These are phyloP conservation scores for Microcos paniculata DNA, from an alignment of 345 rosid genomes.

Conservation along the genomic window DNA sequence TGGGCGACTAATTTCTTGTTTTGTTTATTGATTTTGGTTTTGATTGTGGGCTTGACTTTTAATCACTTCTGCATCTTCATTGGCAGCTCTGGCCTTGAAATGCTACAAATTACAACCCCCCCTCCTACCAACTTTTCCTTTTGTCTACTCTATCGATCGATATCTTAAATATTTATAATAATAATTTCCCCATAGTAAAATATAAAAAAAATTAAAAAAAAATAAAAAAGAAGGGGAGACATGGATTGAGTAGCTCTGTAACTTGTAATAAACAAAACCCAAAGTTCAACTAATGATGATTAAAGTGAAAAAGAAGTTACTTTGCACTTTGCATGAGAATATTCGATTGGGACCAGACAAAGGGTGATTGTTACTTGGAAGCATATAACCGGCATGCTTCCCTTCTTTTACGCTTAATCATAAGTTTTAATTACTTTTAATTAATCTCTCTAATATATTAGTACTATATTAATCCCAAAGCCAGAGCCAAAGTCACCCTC, in stretches of 20 bases:
- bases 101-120: not conserved
- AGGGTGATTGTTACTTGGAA: not conserved
- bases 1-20: not conserved
- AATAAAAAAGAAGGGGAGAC: not conserved
- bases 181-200: not conserved
- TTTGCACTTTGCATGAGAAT: not conserved
- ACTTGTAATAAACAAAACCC: not conserved
- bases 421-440: not conserved
- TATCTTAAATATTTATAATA: too few relatives aligned
- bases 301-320: slow-evolving; percentile 8
- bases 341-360: slow-evolving; percentile 8
- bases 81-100: not conserved
- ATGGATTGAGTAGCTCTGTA: not conserved
- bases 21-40: not conserved
- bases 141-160: not conserved
- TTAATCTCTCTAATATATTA: too few relatives aligned
- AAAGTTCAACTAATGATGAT: not conserved
- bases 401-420: not conserved
- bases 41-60: slow-evolving; percentile 1
- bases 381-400: not conserved
- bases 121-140: not conserved
- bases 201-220: too few relatives aligned
- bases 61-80: not conserved
- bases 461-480: not conserved
- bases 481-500: not conserved